These are phyloP conservation scores for Galium porrigens DNA, from an alignment of 305 asterid genomes.

Conservation along the genomic window DNA sequence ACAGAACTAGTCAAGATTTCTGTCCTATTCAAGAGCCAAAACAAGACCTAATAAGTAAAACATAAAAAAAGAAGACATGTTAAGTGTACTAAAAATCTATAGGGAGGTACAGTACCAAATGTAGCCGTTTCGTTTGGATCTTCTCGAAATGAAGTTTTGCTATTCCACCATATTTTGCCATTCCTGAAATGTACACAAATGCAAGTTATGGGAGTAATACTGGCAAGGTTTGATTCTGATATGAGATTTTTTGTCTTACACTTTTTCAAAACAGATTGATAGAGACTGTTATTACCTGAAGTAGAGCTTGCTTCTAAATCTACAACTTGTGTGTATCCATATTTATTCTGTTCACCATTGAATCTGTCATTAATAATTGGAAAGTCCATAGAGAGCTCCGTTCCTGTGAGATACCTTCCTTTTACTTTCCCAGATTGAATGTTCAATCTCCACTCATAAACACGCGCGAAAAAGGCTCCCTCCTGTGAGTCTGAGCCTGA, in stretches of 20 bases:
- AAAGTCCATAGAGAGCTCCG: slow-evolving; percentile 42
- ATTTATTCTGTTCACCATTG: slow-evolving; percentile 26
- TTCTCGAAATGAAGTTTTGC: slow-evolving; percentile 42
- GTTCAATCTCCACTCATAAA: slow-evolving; percentile 45
- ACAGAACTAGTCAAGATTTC: too few relatives aligned
- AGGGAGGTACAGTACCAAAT: background rate
- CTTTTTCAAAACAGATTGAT: background rate
- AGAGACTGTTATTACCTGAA: slow-evolving; percentile 26
- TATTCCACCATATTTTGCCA: slow-evolving; percentile 49
- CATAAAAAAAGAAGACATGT: background rate
- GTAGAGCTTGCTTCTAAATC: slow-evolving; percentile 29
- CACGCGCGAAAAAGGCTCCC: slow-evolving; percentile 25
- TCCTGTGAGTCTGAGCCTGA: slow-evolving; percentile 14
- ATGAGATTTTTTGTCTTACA: background rate
- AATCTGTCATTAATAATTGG: slow-evolving; percentile 41
- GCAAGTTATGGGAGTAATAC: background rate
- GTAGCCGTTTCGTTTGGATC: background rate
- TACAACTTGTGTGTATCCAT: slow-evolving; percentile 30
- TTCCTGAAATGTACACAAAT: slow-evolving; percentile 22
- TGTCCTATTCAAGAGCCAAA: too few relatives aligned
- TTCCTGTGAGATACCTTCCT: slow-evolving; percentile 38
- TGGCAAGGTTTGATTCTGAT: background rate
- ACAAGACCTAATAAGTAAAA: background rate
- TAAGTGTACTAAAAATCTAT: background rate
- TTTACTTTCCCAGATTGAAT: slow-evolving; percentile 27